Conservation (phyloP, 495 filamentous ascomycete genomes). For the Tuber brumale region DNA sequence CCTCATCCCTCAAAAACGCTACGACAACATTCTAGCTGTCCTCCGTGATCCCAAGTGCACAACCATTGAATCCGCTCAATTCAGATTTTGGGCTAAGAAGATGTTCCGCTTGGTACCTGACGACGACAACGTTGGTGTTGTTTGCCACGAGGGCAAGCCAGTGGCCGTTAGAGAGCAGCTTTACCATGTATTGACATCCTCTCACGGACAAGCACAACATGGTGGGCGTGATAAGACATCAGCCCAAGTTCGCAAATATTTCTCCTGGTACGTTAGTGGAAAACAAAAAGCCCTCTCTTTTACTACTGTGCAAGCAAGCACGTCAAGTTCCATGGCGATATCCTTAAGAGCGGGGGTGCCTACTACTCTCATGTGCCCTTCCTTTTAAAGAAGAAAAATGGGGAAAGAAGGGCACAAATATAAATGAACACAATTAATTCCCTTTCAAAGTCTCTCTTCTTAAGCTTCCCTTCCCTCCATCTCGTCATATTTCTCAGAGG, state of each 20-base stretch:
- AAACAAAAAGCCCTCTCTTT: conserved; percentile 1
- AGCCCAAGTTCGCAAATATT: conserved; percentile 52
- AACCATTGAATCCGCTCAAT: conserved; percentile 55
- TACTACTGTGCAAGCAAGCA: neutral
- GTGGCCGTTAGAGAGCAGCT: conserved; percentile 56
- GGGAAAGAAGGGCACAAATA: neutral
- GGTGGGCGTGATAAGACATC: conserved; percentile 58
- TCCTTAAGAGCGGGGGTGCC: neutral
- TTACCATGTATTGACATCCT: conserved; percentile 53
- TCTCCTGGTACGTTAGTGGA: conserved; percentile 50
- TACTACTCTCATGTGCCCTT: neutral
- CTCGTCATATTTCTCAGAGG: neutral
- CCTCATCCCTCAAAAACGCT: conserved; percentile 52
- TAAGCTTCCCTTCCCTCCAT: conserved; percentile 5
- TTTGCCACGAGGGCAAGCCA: conserved; percentile 56
- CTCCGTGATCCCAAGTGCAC: conserved; percentile 54
- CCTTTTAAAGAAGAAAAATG: neutral
- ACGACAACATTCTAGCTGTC: conserved; percentile 52
- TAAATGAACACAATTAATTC: neutral
- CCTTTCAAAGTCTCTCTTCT: neutral
- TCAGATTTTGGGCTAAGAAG: conserved; percentile 58
- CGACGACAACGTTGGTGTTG: conserved; percentile 47
- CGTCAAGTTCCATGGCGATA: neutral
- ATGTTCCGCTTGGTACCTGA: conserved; percentile 52
- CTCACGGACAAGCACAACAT: conserved; percentile 55